A percentile compares a stretch with the other conserved stretches of the same genome.
Evolutionary conservation across 2,329 filamentous ascomycete species (phyloP).

Genomic region (Ceratocystis huliohia): DNA sequence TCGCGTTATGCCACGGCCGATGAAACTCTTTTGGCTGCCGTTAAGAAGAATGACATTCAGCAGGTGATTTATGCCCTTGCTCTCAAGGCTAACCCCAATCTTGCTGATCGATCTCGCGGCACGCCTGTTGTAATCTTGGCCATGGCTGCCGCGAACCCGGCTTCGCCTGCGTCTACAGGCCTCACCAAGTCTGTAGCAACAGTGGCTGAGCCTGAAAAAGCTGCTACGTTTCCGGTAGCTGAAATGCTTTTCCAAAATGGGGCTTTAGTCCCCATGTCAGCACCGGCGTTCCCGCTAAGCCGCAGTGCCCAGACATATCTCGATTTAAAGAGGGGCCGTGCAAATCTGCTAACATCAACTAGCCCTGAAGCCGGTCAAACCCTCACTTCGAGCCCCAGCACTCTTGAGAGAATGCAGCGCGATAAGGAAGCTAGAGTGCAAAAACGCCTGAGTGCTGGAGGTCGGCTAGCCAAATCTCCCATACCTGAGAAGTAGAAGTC

Average conservation of each 20-base stretch:
- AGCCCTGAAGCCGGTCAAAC: slow-evolving; percentile 35
- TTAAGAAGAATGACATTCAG: slow-evolving; percentile 93
- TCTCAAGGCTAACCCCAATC: slow-evolving; percentile 75
- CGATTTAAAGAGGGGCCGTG: slow-evolving; percentile 55
- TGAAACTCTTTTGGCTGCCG: slow-evolving; percentile 77
- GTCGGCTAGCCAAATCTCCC: slow-evolving; percentile 53
- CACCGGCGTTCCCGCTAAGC: slow-evolving; percentile 74
- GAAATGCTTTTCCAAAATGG: slow-evolving; percentile 90
- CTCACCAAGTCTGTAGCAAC: slow-evolving; percentile 28
- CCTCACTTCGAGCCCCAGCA: slow-evolving; percentile 38
- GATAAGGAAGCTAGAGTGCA: slow-evolving; percentile 59
- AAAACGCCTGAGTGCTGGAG: slow-evolving; percentile 68
- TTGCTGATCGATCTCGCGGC: slow-evolving; percentile 69
- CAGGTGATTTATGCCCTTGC: slow-evolving; percentile 85
- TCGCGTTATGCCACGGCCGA: slow-evolving; percentile 69
- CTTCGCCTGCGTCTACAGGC: slow-evolving; percentile 47
- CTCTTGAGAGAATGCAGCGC: slow-evolving; percentile 36
- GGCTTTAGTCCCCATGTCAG: slow-evolving; percentile 63
- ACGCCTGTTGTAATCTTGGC: slow-evolving; percentile 87
- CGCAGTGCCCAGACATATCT: slow-evolving; percentile 70
- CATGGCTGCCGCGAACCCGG: slow-evolving; percentile 82
- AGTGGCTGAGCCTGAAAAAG: slow-evolving; percentile 36
- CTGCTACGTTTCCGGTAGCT: slow-evolving; percentile 70
- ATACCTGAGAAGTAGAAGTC: slow-evolving; percentile 49
- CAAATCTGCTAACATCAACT: slow-evolving; percentile 33